Evolutionary conservation across 805 yeast species (phyloP), one percentile per base, ranked within the genome.

Genomic region (Clavispora santaluciae): DNA sequence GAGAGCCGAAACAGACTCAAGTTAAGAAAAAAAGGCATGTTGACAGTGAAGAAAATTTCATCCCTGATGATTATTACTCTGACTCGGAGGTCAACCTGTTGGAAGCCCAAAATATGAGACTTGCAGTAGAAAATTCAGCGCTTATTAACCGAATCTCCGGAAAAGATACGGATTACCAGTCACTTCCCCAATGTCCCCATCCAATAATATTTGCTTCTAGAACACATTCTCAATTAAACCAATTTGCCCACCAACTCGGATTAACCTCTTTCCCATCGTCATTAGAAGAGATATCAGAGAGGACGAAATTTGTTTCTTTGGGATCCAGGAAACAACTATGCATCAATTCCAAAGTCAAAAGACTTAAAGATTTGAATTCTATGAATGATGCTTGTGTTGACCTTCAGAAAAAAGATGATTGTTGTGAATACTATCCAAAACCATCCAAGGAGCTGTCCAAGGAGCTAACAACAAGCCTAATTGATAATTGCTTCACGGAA

Each of bases 241-340:
- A 90, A 55, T 86, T 90, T 54, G 77, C 88, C 0, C 74, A 77
- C 12, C 96, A 91, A 51, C 61, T 90, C 28, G 57, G 68, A 33
- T 54, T 83, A 18, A 78, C 95, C 0, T 46, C 63, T 0, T 82
- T 87, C 42, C 83, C 84, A 2, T 74, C 95, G 0, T 75, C 89
- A 0, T 66, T 80, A 41, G 62, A 52, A 12, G 66, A 59, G 2
- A 30, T 63, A 0, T 44, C 52, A 1, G 93, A 84, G 57, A 68
- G 78, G 36, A 66, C 76, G 5, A 86, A 87, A 53, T 84, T 76
- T 50, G 52, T 84, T 5, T 83, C 96, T 0, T 53, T 90, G 22
- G 95, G 87, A 0, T 87, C 96, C 0, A 74, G 96, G 41, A 84
- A 81, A 56, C 97, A 89, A 51, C 66, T 88, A 1, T 90, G 98